Base-by-base conservation (phyloP, 1,284 basidiomycete species). In the Exobasidium cylindrosporum region DNA sequence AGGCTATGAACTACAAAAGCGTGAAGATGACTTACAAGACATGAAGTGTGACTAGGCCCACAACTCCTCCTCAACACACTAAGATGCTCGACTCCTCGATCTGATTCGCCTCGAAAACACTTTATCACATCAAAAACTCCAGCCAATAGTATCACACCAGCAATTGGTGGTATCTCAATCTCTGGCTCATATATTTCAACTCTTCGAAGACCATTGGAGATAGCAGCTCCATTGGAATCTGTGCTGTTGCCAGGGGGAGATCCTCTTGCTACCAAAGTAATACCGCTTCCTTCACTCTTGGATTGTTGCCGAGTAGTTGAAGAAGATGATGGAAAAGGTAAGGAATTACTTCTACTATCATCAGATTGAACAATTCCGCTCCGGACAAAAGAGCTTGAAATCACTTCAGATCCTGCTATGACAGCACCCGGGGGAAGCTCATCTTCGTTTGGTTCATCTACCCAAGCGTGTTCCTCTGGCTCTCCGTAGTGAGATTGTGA, bases 91-190 rank as follows among this genome's bases (percentile, higher is more conserved):
- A 81, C 65, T 31, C 79, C 81, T 21, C 69, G 69, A 45, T 74
- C 70, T 26, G 77, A 72, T 54, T 82, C 80, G 67, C 60, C 77
- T 6, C 71, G 60, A 54, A 75, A 81, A 26, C 80, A 80, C 58
- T 81, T 81, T 66, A 82, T 79, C 11, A 82, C 77, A 64, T 82
- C 81, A 44, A 73, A 71, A n/a, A 82, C 66, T 5, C 81, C 81
- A 1, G 78, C 72, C 6, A 82, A 65, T 47, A 82, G 69, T 40
- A 82, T 79, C 1, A 82, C 66, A 23, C 82, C 81, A 0, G 72
- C 73, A 24, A 82, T 54, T 0, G 66, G 66, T 0, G 81, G 81
- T 0, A 81, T 64, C 10, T 72, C 72, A 10, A 81, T 65, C 26
- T 82, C 74, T 1, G 73, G 72, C 2, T 73, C 78, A 67, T 81